Evolutionary conservation across 441 rosid genomes (phyloP).

Genomic region (Gossypium davidsonii): DNA sequence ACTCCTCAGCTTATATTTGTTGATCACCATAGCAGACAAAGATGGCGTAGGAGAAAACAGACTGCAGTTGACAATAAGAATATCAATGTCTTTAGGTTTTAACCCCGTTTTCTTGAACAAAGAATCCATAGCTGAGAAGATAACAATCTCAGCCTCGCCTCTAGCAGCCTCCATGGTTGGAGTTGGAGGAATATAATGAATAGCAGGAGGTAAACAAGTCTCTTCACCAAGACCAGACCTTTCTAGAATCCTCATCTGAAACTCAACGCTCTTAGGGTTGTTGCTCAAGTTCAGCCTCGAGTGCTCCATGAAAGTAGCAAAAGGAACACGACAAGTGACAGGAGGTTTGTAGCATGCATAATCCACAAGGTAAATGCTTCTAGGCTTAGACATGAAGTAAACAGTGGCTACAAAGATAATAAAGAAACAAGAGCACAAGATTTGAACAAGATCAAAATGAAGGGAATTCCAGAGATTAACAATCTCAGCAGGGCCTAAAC

Average conservation of each 20-base stretch:
- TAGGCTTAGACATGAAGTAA: constrained; percentile 88
- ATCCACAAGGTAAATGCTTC: constrained; percentile 71
- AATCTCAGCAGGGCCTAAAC: constrained; percentile 63
- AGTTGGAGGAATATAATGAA: constrained; percentile 82
- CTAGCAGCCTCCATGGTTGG: constrained; percentile 79
- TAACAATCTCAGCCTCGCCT: constrained; percentile 71
- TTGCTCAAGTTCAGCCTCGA: constrained; percentile 63
- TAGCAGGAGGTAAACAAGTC: constrained; percentile 81
- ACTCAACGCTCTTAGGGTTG: constrained; percentile 75
- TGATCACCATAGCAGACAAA: constrained; percentile 80
- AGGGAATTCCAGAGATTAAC: constrained; percentile 56
- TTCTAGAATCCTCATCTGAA: constrained; percentile 86
- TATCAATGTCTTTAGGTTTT: constrained; percentile 69
- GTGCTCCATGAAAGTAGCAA: constrained; percentile 84
- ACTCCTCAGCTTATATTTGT: constrained; percentile 80
- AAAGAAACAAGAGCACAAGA: constrained; percentile 55
- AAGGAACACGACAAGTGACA: constrained; percentile 75
- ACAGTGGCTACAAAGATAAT: constrained; percentile 59
- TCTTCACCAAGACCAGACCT: constrained; percentile 91
- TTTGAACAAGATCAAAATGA: constrained; percentile 55
- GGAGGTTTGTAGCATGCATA: constrained; percentile 87
- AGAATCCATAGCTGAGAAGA: constrained; percentile 74
- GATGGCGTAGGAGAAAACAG: constrained; percentile 87
- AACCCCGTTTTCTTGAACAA: constrained; percentile 63
- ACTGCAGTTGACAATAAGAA: constrained; percentile 79